Evolutionary conservation across 768 basidiomycete species (phyloP), one percentile per base, ranked within the genome.

Genomic region (Sarcodon aspratus): DNA sequence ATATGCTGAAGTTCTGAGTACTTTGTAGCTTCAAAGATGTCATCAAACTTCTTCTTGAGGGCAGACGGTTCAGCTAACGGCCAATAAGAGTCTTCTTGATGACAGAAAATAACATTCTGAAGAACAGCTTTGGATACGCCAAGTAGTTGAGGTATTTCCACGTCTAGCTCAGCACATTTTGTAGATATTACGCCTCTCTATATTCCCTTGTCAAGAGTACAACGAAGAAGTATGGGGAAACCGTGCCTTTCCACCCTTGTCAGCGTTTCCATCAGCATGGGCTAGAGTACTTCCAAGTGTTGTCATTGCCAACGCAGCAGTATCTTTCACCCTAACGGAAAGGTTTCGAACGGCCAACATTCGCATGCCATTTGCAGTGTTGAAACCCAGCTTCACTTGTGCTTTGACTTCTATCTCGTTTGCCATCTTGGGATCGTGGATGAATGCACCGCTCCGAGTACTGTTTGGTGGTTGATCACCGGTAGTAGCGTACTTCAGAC

Each of bases 381-480:
- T 72, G 66, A 99, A 99, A 17, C 95, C 79, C 35, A 99, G 70
- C 63, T 92, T 93, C 55, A 99, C 96, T 67, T 97, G 94, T 2
- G 96, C 96, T 67, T 95, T 97, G 57, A 99, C 95, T 62, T 98
- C 95, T 61, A 93, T 95, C 73, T 97, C 93, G 60, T 95, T 94
- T 7, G 96, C 96, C 81, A 99, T 95, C 73, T 96, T 96, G 1
- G 96, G 96, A 66, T 99, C 96, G 64, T 99, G 96, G 3, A 99
- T 69, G 66, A 98, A 99, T 0, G 96, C 96, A n/a, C 95, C 96
- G 33, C 95, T 94, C 52, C 93, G 91, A 18, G 94, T 91, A n/a
- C n/a, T n/a, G 61, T 95, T 95, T 1, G 96, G 90, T 0, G 96
- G 96, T 57, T 98, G 86, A 64, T 98, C 95, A 31, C 96, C 96